phyloP scores from a whole-genome alignment of 805 yeast genomes.

The Spathaspora arborariae region DNA sequence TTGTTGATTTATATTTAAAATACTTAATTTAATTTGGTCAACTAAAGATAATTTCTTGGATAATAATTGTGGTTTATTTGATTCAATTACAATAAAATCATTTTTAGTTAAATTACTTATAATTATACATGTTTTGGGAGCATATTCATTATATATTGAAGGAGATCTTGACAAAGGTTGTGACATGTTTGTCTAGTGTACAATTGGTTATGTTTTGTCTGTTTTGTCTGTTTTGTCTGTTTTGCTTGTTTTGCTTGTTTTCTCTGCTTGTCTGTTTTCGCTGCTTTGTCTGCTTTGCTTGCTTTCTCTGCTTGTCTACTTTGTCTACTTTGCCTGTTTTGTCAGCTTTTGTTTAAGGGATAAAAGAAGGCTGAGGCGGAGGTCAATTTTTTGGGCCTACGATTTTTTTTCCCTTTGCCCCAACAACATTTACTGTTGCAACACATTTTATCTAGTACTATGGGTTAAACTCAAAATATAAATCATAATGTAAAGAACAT shows the following conservation, averaged over 20 bases:
- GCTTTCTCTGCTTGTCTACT: no score
- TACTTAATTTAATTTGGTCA: constrained; percentile 30
- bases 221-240: no score
- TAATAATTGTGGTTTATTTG: constrained; percentile 1
- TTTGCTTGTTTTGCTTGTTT: no score
- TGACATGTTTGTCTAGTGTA: neutral
- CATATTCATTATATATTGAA: neutral
- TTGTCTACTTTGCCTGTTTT: no score
- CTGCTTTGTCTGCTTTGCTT: no score
- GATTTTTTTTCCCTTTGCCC: neutral
- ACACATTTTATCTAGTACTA: no score
- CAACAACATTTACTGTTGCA: no score
- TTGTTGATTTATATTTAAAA: constrained; percentile 21
- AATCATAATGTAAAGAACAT: constrained; percentile 32
- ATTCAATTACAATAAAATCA: constrained; percentile 22
- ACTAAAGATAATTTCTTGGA: constrained; percentile 23
- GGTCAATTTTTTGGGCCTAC: neutral
- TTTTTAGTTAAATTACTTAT: constrained; percentile 29
- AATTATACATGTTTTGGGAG: constrained; percentile 29
- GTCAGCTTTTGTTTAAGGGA: no score
- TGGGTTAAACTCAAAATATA: no score
- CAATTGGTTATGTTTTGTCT: neutral
- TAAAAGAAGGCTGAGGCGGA: neutral
- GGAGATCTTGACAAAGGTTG: constrained; percentile 1
- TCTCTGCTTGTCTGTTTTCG: no score